Base-by-base conservation (phyloP, 495 filamentous ascomycete genomes). In the Bathelium albidoporum region DNA sequence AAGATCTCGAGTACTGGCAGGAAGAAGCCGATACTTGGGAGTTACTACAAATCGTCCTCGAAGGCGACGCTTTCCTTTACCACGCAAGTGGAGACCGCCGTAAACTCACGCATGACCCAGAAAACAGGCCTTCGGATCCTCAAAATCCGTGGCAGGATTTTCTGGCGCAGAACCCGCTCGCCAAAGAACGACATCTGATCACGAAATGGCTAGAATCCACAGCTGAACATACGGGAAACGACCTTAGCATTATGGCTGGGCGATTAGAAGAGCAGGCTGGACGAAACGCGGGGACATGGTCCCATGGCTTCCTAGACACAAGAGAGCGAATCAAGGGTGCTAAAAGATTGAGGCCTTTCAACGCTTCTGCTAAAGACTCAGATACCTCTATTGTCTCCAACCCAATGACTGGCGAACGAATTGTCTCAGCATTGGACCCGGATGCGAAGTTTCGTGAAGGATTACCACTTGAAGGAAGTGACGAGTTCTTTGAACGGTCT, bases 241-340 rank as follows among this genome's bases (percentile, higher is more conserved):
- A 89, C 68, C 83, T 96, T n/a, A 85, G 91, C 59, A 76, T 83
- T 16, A 75, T 95, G 24, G 87, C 91, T 59, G 80, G 85, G 62
- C 83, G 89, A 66, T 82, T 91, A 55, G 82, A 86, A 66, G 64
- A 66, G 16, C 74, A 77, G 49, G 71, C 88, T 75, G 83, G 89
- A 73, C 73, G 86, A 77, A 76, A 86, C 71, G 74, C 85, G 77
- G 77, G 83, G 69, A 66, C 89, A 1, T 88, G 92, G 76, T 83
- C 88, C 12, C 85, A 89, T 70, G 91, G 93, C 29, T 96, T 92
- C 92, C 80, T 97, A 28, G 88, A 95, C 71, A 96, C 95, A 1
- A 89, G 90, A 65, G 86, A 88, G 69, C 85, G 86, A 20, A 88
- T 98, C 72, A 98, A 98, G 77, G 82, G 86, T 39, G 85, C 90